Base-by-base conservation (phyloP, 352 stramenopile species). In the Phytophthora litchii region DNA sequence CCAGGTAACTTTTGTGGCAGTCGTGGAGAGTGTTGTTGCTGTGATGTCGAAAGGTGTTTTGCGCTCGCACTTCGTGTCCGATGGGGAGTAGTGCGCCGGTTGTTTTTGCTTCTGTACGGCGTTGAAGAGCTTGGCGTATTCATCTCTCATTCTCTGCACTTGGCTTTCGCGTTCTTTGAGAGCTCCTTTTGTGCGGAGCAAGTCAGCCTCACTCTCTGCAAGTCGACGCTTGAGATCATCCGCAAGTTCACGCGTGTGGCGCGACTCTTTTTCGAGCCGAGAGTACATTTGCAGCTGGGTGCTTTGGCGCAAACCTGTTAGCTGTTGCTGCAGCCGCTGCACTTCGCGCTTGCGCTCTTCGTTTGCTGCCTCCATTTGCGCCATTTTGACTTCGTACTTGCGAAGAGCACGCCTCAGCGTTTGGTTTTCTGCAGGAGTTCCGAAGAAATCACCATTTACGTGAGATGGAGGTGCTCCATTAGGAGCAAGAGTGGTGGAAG, bases 71-170 rank as follows among this genome's bases (percentile, higher is more conserved):
- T 36, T 34, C 53, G 63, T 29, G 58, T 17, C 38, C 73, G 52
- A 56, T 25, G 58, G 58, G 12, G 67, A 67, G 20, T 57, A 61
- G 20, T 67, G 63, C 2, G 20, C 17, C 16, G 57, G 48, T 17
- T 74, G 71, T 60, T 89, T 91, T 60, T 80, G 64, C 66, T 85
- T 88, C 35, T 91, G 83, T 12, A 93, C 57, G 23, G 74, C 76
- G 14, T 57, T 58, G 37, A 93, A 93, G 11, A 93, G 48, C 32
- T 78, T 87, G 47, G 81, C 77, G 60, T 93, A 93, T 54, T 93
- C 83, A 35, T 82, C 68, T 31, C 80, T 85, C 82, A 88, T 91
- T 20, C 72, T 64, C 12, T 76, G 62, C 21, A 87, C 71, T n/a
- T 70, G 51, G 7, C 35, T 35, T 10, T 87, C 78, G 12, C 76